Evolutionary conservation across 768 basidiomycete genomes (phyloP).

Genomic region (Rickenella mellea): DNA sequence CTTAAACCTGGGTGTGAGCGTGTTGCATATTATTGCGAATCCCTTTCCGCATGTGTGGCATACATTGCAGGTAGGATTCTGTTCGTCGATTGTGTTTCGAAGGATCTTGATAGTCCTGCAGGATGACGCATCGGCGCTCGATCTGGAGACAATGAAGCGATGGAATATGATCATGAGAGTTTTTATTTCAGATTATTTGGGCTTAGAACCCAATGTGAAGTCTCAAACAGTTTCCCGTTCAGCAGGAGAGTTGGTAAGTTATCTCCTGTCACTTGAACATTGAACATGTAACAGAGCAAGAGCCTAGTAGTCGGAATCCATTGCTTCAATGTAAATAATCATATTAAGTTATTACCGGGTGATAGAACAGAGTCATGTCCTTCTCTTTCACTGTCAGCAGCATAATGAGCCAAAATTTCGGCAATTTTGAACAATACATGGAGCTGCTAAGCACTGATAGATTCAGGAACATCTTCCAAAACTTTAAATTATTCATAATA

Average conservation of each 20-base stretch:
- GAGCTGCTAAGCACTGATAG: too few relatives aligned
- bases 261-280: neutral
- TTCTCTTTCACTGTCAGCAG: too few relatives aligned
- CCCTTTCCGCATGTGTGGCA: constrained; percentile 94
- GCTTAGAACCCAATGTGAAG: constrained; percentile 39
- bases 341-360: too few relatives aligned
- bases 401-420: too few relatives aligned
- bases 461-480: too few relatives aligned
- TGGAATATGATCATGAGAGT: constrained; percentile 88
- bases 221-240: neutral
- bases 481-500: too few relatives aligned
- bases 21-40: constrained; percentile 82
- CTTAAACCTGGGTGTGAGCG: constrained; percentile 66
- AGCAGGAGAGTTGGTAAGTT: constrained; percentile 16
- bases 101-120: constrained; percentile 18
- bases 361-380: too few relatives aligned
- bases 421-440: too few relatives aligned
- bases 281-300: too few relatives aligned
- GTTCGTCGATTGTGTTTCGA: neutral
- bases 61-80: constrained; percentile 46
- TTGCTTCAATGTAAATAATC: too few relatives aligned
- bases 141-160: constrained; percentile 74
- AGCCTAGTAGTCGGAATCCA: too few relatives aligned
- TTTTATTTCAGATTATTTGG: constrained; percentile 85
- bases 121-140: constrained; percentile 86